A percentile compares a stretch with the other conserved stretches of the same genome.
phyloP scores from a whole-genome alignment of 306 rosid genomes.

The Inga oerstediana region DNA sequence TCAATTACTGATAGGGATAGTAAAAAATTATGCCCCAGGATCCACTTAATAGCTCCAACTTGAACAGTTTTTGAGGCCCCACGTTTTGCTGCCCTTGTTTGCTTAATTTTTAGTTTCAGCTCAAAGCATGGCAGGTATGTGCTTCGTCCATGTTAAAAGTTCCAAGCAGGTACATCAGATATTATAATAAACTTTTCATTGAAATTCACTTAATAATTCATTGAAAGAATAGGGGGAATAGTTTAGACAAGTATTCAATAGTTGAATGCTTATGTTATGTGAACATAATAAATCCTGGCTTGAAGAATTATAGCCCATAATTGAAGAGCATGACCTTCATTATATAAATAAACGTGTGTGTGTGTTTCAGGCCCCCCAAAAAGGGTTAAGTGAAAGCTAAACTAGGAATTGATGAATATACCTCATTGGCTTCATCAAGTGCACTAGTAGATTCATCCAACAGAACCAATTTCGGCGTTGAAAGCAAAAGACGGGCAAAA shows the following conservation, averaged over 20 bases:
- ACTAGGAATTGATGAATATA: conserved; percentile 40
- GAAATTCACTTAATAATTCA: background rate
- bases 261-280: background rate
- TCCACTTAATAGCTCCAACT: background rate
- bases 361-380: background rate
- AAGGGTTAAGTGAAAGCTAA: background rate
- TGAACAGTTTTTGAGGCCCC: background rate
- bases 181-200: background rate
- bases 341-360: background rate
- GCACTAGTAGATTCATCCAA: conserved; percentile 96
- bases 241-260: too few species aligned
- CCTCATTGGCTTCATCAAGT: conserved; percentile 96
- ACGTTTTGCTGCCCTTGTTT: background rate
- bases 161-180: background rate
- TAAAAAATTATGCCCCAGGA: background rate
- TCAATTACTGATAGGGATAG: background rate
- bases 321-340: background rate
- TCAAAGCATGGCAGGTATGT: background rate
- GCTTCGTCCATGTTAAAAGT: background rate
- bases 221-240: too few species aligned
- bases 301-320: background rate
- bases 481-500: conserved; percentile 86
- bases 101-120: background rate
- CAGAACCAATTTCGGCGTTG: conserved; percentile 76
- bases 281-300: conserved; percentile 1